Base-by-base conservation (phyloP, 352 stramenopile species). In the Phytophthora quininea region DNA sequence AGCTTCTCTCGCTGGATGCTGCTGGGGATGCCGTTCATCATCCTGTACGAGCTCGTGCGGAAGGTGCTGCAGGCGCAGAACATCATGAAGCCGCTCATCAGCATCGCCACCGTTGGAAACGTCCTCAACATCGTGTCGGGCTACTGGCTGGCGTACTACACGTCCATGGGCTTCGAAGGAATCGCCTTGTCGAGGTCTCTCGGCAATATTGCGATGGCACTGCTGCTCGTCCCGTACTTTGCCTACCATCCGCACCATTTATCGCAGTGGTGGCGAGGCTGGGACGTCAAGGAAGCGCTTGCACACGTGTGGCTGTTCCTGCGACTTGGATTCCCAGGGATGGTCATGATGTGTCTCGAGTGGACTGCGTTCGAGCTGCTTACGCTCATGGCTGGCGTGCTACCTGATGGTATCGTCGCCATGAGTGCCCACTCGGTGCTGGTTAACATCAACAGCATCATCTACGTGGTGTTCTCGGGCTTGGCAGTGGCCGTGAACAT, bases 11-110 rank as follows among this genome's bases (percentile, higher is more conserved):
- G 86, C 2, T 89, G 89, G 67, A 72, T 68, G 45, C 42, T 96
- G 1, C 73, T 67, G 1, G 82, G 86, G 11, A 43, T 86, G 54
- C 86, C 88, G 8, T 93, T 90, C 54, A 48, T 93, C 2, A 96
- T 93, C 53, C 61, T 82, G 3, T 97, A 94, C 66, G 86, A 97
- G 65, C 59, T 96, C 14, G 57, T 95, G 11, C 79, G 88, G 51
- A 96, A 96, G 51, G 72, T 91, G 11, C 69, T 90, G 10, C 88
- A 96, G 48, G 81, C 90, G 1, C 80, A 93, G 55, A 92, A 93
- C 59, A 86, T 95, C 37, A 77, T 91, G 52, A 59, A 76, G n/a
- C 88, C 88, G n/a, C 76, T 96, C 58, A 74, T 96, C 32, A 61
- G 80, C n/a, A 83, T 92, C 12, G 80, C 82, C 1, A 58, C 87